These are phyloP conservation scores for Senna tora DNA, from an alignment of 306 rosid genomes.

Conservation along the genomic window DNA sequence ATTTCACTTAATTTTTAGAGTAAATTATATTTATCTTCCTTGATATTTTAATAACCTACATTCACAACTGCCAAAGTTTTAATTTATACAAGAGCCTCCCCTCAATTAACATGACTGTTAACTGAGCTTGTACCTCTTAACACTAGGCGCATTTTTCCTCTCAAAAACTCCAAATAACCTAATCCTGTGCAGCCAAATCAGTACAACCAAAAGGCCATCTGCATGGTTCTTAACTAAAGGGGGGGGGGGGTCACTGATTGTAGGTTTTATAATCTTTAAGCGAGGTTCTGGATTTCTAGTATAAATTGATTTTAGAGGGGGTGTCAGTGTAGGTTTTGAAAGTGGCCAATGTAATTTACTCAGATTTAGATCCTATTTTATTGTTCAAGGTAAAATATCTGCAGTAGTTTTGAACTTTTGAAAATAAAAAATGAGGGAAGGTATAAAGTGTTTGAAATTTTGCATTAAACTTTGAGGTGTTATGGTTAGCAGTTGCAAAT, in stretches of 20 bases:
- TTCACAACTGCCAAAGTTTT: neutral
- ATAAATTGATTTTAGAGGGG: neutral
- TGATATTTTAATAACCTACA: neutral
- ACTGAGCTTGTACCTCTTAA: neutral
- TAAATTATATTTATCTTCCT: neutral
- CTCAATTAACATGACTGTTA: neutral
- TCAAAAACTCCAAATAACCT: slow-evolving; percentile 1
- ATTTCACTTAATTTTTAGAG: neutral
- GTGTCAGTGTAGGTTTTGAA: neutral
- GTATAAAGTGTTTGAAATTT: neutral
- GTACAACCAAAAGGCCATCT: neutral
- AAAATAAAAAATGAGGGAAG: neutral
- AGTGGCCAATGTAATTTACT: neutral
- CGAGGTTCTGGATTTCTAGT: neutral
- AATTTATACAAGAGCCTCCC: neutral
- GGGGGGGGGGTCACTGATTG: neutral
- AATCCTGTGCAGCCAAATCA: neutral
- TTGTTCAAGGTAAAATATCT: neutral
- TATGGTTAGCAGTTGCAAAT: neutral
- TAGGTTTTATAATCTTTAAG: neutral
- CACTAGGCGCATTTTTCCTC: neutral
- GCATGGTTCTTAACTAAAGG: neutral
- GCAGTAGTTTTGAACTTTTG: neutral
- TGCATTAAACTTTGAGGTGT: neutral
- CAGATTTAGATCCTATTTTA: slow-evolving; percentile 15